Evolutionary conservation across 495 filamentous ascomycete species (phyloP).

Genomic region (Daldinia vernicosa): DNA sequence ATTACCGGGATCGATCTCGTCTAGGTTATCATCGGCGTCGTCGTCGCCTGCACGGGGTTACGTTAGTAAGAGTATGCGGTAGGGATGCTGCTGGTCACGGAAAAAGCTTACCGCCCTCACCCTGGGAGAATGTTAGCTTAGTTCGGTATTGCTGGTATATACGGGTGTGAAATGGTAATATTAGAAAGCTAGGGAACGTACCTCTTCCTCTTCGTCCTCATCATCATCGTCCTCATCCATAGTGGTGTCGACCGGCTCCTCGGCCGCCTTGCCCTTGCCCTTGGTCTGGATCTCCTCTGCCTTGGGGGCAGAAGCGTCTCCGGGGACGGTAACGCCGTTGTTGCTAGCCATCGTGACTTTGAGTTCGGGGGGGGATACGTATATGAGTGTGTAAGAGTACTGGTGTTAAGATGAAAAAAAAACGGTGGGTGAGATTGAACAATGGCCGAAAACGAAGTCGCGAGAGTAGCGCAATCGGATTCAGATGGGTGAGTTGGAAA

Average conservation of each 20-base stretch:
- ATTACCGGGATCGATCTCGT: conserved; percentile 88
- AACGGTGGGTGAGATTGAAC: conserved; percentile 26
- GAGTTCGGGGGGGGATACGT: conserved; percentile 10
- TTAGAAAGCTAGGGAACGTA: conserved; percentile 47
- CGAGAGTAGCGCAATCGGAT: conserved; percentile 35
- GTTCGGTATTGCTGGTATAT: not conserved
- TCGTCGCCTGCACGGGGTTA: conserved; percentile 59
- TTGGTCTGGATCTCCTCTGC: conserved; percentile 49
- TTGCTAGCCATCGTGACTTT: conserved; percentile 50
- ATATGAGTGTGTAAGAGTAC: conserved; percentile 1
- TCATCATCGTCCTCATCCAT: conserved; percentile 76
- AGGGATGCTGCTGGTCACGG: conserved; percentile 21
- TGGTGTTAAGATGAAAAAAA: conserved; percentile 4
- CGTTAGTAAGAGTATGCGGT: conserved; percentile 22
- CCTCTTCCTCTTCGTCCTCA: conserved; percentile 69
- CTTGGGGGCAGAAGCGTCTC: conserved; percentile 46
- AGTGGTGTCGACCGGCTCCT: conserved; percentile 63
- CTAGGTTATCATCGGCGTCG: conserved; percentile 82
- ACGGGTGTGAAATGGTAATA: conserved; percentile 3
- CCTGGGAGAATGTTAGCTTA: conserved; percentile 40
- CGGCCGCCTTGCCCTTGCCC: conserved; percentile 70
- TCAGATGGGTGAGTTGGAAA: conserved; percentile 27
- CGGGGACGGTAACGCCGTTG: conserved; percentile 49
- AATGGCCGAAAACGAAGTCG: conserved; percentile 31
- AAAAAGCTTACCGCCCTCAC: conserved; percentile 55